Evolutionary conservation across 768 basidiomycete genomes (phyloP), one percentile per base, ranked within the genome.

Genomic region (Kwoniella pini): DNA sequence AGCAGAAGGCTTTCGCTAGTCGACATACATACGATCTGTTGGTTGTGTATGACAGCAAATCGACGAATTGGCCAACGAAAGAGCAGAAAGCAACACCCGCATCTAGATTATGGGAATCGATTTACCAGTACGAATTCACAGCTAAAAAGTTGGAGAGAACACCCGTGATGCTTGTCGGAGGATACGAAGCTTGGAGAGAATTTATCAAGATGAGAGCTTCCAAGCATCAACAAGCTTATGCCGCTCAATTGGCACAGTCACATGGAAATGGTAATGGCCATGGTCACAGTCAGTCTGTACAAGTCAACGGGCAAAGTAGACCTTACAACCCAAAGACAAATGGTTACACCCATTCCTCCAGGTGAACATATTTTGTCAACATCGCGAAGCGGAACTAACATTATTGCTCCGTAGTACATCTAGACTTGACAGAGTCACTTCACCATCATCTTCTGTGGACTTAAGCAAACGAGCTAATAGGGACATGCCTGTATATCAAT

Each of bases 11-110:
- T n/a, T 98, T 98, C 76, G 76, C 80, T 40, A 88, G 91, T 62
- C 88, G 95, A 39, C 85, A 92, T 70, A 87, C 88, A 68, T 95
- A 90, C 74, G 93, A 96, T 67, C 78, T 94, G 21, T 86, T 99
- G 24, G 89, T 87, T 15, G 80, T 97, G 3, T 93, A 93, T 76
- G 94, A 98, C 76, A 60, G 70, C 2, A 50, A 73, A 12, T 78
- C 79, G 70, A 83, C 50, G 76, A 81, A 28, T 86, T 89, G 45
- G 81, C 83, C 77, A 3, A 45, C 58, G 54, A 77, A 81, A 17
- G 82, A 85, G 52, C 7, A 33, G 19, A 75, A 78, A 2, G 76
- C 80, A 19, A 81, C 81, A 10, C 81, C 85, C 0, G 84, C 89
- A n/a, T 81, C 84, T 1, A 74, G 81, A 19, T 83, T 94, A 22